Evolutionary conservation across 176 grass and related monocot genomes (phyloP), one percentile per base, ranked within the genome.

Genomic region (Zoysia japonica): DNA sequence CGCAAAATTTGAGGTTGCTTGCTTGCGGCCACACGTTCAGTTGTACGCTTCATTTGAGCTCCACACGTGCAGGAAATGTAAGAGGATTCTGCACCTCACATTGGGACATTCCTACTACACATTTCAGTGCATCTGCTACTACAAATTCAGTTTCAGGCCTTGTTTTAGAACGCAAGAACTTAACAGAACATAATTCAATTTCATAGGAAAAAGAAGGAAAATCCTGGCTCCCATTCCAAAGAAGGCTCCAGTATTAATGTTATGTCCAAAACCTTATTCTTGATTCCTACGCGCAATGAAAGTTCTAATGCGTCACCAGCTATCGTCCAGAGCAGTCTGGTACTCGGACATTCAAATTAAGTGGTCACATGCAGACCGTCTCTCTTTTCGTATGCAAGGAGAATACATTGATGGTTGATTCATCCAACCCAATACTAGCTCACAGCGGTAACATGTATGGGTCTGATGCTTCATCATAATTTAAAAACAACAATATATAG

Each of bases 31-130:
- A 72, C 72, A 72, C 44, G 59, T 11, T 76, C 12, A 20, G 35
- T 57, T 53, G 42, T 47, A 65, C 70, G 71, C 70, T 78, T 65
- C 68, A 2, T 71, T 81, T 71, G 17, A 72, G 50, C 40, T 68
- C 12, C 53, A 38, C 62, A 41, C 66, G 78, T 72, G 72, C 8
- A 45, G 50, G 71, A 84, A 74, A 72, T 54, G 65, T 71, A 11
- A 60, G 61, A 68, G 53, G 35, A 40, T 16, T 74, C 54, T 54
- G 70, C 76, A 63, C 76, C 86, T 76, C 65, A 87, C 78, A 53
- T 71, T 65, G 47, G 28, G 28, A 28, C 28, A 28, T 28, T 28
- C 0, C 28, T 28, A 28, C 41, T 44, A 11, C 54, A 57, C 85
- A 56, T 39, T 63, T 52, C 8, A 11, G 14, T 41, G 65, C 51